Base-by-base conservation (phyloP, 805 yeast species). In the Tetrapisispora namnaoensis region DNA sequence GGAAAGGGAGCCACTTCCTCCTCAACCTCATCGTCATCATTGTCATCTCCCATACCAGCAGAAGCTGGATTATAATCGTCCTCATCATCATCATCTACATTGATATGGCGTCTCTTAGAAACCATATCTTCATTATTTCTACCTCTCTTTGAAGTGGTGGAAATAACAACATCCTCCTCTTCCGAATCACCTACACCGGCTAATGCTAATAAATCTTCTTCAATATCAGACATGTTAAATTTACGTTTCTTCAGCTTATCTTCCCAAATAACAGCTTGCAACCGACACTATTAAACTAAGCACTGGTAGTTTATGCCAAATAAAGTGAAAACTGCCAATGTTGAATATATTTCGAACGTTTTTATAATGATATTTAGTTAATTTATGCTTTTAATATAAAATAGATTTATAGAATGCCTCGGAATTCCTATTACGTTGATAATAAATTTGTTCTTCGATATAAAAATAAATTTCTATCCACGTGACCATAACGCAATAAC, bases 181-280 rank as follows among this genome's bases (percentile, higher is more conserved):
- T 60, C 67, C 16, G 61, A 82, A 34, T 77, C 80, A 46, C 75
- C 83, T 24, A 76, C 81, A 52, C 95, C 98, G 46, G 99, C 99
- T 59, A 93, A 78, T 20, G 96, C 98, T 63, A 91, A 78, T 70
- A 93, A 77, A 77, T 93, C 99, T 66, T 91, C 98, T 65, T 90
- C 97, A 62, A 88, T 79, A 63, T 80, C 95, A 52, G 90, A 82
- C 95, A 86, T 86, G 16, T 24, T 17, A 9, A 17, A 17, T n/a
- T 8, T 36, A 36, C n/a, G 5, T 10, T 34, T 10, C 11, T 38
- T 8, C 8, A 24, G 28, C 8, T 24, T 24, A 24, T 24, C 28
- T 24, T 8, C 28, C 28, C 8, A 24, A 8, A 4, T 8, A 24
- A 24, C 28, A 24, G 28, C 28, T 24, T 24, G 8, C 28, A 24